A percentile compares a stretch with the other conserved stretches of the same genome.
These are phyloP conservation scores for Hippophae gyantsensis DNA, from an alignment of 306 rosid species.

Conservation along the genomic window DNA sequence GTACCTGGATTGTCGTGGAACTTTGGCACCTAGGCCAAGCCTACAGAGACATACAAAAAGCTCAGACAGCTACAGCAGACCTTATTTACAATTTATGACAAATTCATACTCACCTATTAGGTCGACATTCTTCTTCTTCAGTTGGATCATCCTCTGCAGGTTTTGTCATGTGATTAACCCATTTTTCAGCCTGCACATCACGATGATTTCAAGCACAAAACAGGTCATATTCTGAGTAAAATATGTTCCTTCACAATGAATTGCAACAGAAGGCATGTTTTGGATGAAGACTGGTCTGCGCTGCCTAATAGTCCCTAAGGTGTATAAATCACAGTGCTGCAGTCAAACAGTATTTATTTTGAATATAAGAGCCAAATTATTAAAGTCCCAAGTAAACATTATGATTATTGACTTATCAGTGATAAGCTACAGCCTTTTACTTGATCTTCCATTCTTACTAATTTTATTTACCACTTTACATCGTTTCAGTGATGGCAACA, in stretches of 20 bases:
- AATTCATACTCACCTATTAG: conserved; percentile 41
- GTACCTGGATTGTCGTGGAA: conserved; percentile 40
- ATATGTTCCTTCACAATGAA: background rate
- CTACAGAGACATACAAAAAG: conserved; percentile 23
- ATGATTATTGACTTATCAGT: too few species aligned
- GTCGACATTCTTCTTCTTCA: conserved; percentile 31
- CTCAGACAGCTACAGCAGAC: conserved; percentile 1
- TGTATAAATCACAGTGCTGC: too few species aligned
- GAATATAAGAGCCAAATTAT: too few species aligned
- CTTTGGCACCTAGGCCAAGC: conserved; percentile 85
- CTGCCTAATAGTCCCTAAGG: too few species aligned
- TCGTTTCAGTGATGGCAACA: too few species aligned
- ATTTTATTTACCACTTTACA: too few species aligned
- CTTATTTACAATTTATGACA: background rate
- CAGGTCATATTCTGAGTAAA: background rate
- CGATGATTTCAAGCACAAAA: conserved; percentile 3
- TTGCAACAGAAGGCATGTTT: too few species aligned
- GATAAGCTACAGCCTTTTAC: too few species aligned
- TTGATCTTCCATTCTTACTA: too few species aligned
- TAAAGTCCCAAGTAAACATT: too few species aligned
- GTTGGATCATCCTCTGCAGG: conserved; percentile 36
- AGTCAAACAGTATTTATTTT: too few species aligned
- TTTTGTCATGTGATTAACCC: conserved; percentile 63
- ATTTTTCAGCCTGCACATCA: conserved; percentile 59
- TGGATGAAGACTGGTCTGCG: too few species aligned